Conservation (phyloP, 441 rosid species). For the Arabidopsis lyrata region DNA sequence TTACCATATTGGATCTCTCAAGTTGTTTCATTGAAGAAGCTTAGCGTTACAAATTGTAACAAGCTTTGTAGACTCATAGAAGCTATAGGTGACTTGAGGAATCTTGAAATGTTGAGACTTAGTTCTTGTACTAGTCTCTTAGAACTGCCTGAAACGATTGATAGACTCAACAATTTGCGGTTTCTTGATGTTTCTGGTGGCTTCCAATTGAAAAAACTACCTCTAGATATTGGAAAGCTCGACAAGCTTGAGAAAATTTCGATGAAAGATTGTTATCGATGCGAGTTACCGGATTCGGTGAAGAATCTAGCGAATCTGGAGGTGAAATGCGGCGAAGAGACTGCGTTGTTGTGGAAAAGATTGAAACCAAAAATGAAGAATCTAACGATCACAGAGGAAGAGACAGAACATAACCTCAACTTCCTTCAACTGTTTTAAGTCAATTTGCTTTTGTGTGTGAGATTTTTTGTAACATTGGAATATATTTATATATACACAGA, state of each 20-base stretch:
- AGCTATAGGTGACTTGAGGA: constrained; percentile 50
- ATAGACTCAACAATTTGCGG: constrained; percentile 45
- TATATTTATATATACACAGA: constrained; percentile 11
- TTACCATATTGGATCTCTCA: constrained; percentile 57
- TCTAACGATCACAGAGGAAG: constrained; percentile 40
- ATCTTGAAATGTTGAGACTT: constrained; percentile 56
- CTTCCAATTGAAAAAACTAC: constrained; percentile 47
- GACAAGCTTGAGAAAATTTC: constrained; percentile 47
- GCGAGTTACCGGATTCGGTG: constrained; percentile 45
- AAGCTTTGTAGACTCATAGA: constrained; percentile 51
- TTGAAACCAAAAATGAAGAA: constrained; percentile 29
- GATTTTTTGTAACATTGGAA: constrained; percentile 10
- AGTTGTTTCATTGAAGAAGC: constrained; percentile 50
- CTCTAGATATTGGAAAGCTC: constrained; percentile 53
- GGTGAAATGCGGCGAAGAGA: constrained; percentile 58
- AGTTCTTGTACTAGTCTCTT: constrained; percentile 54
- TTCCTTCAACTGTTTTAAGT: constrained; percentile 33
- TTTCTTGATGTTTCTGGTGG: constrained; percentile 66
- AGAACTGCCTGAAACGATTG: constrained; percentile 54
- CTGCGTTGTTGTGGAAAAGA: constrained; percentile 49
- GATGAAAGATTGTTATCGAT: constrained; percentile 55
- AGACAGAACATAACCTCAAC: constrained; percentile 49
- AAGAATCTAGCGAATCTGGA: constrained; percentile 47
- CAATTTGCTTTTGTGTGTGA: constrained; percentile 6
- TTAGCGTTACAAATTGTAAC: constrained; percentile 74